These are phyloP conservation scores for Schizopora paradoxa DNA, from an alignment of 1,284 basidiomycete species.

Conservation along the genomic window DNA sequence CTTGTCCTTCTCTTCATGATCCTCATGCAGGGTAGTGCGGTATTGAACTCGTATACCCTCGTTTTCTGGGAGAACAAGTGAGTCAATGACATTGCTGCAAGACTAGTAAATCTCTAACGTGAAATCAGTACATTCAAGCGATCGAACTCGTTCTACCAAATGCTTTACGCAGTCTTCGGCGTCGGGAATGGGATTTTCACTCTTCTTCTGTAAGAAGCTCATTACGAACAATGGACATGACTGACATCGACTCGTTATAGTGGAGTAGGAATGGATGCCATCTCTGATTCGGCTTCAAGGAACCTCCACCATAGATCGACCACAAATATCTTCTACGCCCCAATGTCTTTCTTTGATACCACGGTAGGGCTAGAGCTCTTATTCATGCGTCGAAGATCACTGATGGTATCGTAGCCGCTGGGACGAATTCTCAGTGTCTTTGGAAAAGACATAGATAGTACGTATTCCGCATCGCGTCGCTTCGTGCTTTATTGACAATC, in stretches of 20 bases:
- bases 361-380: conserved; percentile 37
- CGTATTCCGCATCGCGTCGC: conserved; percentile 25
- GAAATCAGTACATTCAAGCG: conserved; percentile 39
- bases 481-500: too few relatives aligned
- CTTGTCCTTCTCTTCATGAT: conserved; percentile 49
- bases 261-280: conserved; percentile 48
- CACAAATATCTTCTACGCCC: conserved; percentile 56
- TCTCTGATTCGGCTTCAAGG: conserved; percentile 54
- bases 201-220: conserved; percentile 44
- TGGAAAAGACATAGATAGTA: conserved; percentile 59
- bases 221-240: background rate
- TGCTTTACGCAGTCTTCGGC: conserved; percentile 65
- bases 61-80: conserved; percentile 72
- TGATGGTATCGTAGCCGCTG: conserved; percentile 37
- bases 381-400: background rate
- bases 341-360: conserved; percentile 69
- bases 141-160: conserved; percentile 62
- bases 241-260: conserved; percentile 30
- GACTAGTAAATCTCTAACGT: conserved; percentile 1
- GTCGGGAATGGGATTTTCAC: conserved; percentile 57
- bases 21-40: conserved; percentile 59
- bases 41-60: conserved; percentile 54
- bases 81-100: conserved; percentile 24
- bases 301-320: conserved; percentile 54
- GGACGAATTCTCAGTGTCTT: conserved; percentile 64